A percentile compares a stretch with the other conserved stretches of the same genome.
These are phyloP conservation scores for Salvia rosmarinus DNA, from an alignment of 257 asterid genomes.

Conservation along the genomic window DNA sequence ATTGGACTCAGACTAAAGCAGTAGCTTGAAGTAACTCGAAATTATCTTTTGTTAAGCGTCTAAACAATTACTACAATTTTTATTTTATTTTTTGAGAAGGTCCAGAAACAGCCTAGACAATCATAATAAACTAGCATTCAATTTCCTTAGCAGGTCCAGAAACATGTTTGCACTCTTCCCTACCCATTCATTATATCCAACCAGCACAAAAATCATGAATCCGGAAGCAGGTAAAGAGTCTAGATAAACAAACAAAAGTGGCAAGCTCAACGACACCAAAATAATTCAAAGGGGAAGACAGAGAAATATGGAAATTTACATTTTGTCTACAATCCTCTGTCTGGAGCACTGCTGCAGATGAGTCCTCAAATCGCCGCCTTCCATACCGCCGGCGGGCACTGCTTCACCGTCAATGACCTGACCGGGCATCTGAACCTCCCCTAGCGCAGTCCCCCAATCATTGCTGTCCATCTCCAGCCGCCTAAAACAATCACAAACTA, in stretches of 20 bases:
- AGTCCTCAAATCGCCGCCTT: constrained; percentile 73
- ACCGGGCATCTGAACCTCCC: constrained; percentile 60
- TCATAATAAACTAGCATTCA: too few species aligned
- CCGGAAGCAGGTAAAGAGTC: neutral
- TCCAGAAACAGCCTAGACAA: too few species aligned
- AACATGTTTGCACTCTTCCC: too few species aligned
- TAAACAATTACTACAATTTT: too few species aligned
- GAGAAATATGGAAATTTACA: constrained; percentile 38
- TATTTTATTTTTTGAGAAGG: too few species aligned
- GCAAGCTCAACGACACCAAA: constrained; percentile 19
- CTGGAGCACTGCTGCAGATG: constrained; percentile 70
- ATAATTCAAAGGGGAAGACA: neutral
- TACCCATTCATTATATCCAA: neutral
- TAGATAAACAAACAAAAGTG: neutral
- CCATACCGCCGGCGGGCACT: constrained; percentile 52
- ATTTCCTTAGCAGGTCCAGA: too few species aligned
- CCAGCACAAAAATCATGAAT: neutral
- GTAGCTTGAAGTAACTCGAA: too few species aligned
- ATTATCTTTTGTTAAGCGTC: too few species aligned
- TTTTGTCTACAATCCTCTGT: constrained; percentile 76
- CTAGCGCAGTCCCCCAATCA: constrained; percentile 64
- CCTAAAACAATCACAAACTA: neutral
- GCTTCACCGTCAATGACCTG: constrained; percentile 56
- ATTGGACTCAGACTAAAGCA: neutral
- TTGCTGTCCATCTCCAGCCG: constrained; percentile 55